phyloP scores from a whole-genome alignment of 148 eudicot species.

The Bassia scoparia region DNA sequence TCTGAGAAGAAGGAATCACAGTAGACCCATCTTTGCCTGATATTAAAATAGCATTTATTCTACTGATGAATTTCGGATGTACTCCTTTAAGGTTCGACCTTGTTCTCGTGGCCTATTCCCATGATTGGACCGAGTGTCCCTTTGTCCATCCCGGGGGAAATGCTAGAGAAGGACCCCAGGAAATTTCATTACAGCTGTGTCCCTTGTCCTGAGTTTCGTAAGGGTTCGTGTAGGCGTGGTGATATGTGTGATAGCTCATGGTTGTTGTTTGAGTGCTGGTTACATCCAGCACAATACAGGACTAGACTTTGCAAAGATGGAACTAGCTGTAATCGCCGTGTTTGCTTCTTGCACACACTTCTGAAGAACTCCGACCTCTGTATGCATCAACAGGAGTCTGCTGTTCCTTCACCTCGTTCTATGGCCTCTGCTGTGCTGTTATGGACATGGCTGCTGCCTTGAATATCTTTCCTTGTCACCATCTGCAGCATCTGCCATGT shows the following conservation, averaged over 20 bases:
- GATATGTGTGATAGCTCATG: slow-evolving; percentile 61
- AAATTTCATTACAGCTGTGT: slow-evolving; percentile 54
- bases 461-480: slow-evolving; percentile 48
- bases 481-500: slow-evolving; percentile 35
- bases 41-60: slow-evolving; percentile 50
- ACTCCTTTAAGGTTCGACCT: slow-evolving; percentile 51
- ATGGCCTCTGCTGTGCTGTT: slow-evolving; percentile 44
- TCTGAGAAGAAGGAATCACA: slow-evolving; percentile 50
- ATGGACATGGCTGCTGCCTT: slow-evolving; percentile 54
- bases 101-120: slow-evolving; percentile 63
- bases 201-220: slow-evolving; percentile 59
- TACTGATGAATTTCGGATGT: slow-evolving; percentile 57
- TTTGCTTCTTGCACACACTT: slow-evolving; percentile 59
- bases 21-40: slow-evolving; percentile 52
- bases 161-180: slow-evolving; percentile 57
- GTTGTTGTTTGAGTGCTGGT: slow-evolving; percentile 66
- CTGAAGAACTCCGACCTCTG: slow-evolving; percentile 49
- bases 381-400: slow-evolving; percentile 53
- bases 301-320: slow-evolving; percentile 60
- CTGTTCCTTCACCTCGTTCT: slow-evolving; percentile 48
- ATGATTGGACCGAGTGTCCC: slow-evolving; percentile 75
- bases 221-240: slow-evolving; percentile 51
- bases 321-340: slow-evolving; percentile 45
- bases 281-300: slow-evolving; percentile 59
- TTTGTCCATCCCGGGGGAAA: slow-evolving; percentile 67